Percentiles rank a stretch among this genome's conserved stretches.
Conservation (phyloP, 2,329 filamentous ascomycete genomes). For the Colletotrichum lindemuthianum region DNA sequence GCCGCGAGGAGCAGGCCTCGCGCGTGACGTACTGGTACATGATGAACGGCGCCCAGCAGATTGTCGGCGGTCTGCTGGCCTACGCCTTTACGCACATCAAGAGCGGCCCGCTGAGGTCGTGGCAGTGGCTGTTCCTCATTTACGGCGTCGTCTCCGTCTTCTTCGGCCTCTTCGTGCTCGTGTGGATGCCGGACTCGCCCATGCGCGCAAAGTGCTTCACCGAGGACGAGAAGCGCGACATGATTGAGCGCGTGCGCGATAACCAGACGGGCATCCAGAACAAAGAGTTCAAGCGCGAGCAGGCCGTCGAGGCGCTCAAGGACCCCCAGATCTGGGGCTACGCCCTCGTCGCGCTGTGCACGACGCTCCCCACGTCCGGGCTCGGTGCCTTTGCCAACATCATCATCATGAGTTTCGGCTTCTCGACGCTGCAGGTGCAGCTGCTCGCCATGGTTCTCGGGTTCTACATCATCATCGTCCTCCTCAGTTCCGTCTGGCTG, state of each 20-base stretch:
- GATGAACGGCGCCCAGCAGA: conserved; percentile 80
- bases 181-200: conserved; percentile 74
- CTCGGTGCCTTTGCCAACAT: conserved; percentile 80
- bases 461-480: conserved; percentile 76
- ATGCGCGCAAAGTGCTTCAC: conserved; percentile 77
- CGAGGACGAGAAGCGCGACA: conserved; percentile 72
- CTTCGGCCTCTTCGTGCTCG: conserved; percentile 72
- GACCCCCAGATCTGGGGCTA: conserved; percentile 77
- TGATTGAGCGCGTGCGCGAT: conserved; percentile 68
- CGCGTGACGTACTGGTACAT: conserved; percentile 80
- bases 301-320: conserved; percentile 60
- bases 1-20: conserved; percentile 72
- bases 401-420: conserved; percentile 77
- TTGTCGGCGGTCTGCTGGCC: conserved; percentile 76
- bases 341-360: conserved; percentile 73
- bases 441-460: conserved; percentile 80
- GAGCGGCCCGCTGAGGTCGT: conserved; percentile 65
- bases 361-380: conserved; percentile 77
- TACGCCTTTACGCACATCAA: conserved; percentile 69
- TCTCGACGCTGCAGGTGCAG: conserved; percentile 74
- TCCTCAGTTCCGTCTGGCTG: conserved; percentile 73
- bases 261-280: conserved; percentile 73
- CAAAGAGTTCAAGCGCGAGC: conserved; percentile 56
- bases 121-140: conserved; percentile 75
- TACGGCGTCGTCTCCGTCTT: conserved; percentile 72